Evolutionary conservation across 495 filamentous ascomycete genomes (phyloP).

Genomic region (Aspergillus ostianus): DNA sequence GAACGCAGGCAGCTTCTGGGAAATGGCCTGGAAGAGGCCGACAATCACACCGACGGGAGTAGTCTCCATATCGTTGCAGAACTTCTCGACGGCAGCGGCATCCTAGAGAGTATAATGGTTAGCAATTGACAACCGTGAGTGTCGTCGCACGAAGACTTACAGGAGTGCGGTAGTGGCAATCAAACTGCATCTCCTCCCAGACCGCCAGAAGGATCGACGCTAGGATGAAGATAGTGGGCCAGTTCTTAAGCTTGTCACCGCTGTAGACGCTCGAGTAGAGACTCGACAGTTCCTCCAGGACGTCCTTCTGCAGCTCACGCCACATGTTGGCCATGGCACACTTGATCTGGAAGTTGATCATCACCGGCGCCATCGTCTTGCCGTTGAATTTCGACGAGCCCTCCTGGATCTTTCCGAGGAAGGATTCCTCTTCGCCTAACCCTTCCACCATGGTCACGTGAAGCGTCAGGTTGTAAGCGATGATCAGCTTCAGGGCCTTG

Average conservation of each 20-base stretch:
- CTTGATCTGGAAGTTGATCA: conserved; percentile 99
- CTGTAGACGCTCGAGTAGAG: conserved; percentile 93
- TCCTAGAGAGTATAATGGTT: conserved; percentile 44
- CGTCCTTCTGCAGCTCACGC: conserved; percentile 92
- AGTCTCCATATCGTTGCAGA: conserved; percentile 92
- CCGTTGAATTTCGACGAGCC: conserved; percentile 76
- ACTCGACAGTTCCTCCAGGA: conserved; percentile 83
- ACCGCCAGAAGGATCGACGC: conserved; percentile 85
- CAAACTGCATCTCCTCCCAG: conserved; percentile 97
- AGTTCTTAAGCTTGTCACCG: conserved; percentile 91
- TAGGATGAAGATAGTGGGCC: conserved; percentile 95
- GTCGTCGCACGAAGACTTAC: conserved; percentile 26
- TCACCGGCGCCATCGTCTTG: conserved; percentile 86
- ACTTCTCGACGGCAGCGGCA: conserved; percentile 77
- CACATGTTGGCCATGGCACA: conserved; percentile 92
- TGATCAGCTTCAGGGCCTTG: conserved; percentile 85
- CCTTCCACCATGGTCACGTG: conserved; percentile 92
- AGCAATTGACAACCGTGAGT: conserved; percentile 1
- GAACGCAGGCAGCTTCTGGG: conserved; percentile 86
- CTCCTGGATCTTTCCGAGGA: conserved; percentile 77
- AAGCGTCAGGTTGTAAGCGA: conserved; percentile 89
- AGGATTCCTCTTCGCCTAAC: conserved; percentile 70
- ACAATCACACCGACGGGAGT: conserved; percentile 92
- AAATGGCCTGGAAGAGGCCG: conserved; percentile 92
- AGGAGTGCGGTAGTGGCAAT: conserved; percentile 86